These are phyloP conservation scores for Eleusine indica DNA, from an alignment of 176 grass and related monocot species.

Conservation along the genomic window DNA sequence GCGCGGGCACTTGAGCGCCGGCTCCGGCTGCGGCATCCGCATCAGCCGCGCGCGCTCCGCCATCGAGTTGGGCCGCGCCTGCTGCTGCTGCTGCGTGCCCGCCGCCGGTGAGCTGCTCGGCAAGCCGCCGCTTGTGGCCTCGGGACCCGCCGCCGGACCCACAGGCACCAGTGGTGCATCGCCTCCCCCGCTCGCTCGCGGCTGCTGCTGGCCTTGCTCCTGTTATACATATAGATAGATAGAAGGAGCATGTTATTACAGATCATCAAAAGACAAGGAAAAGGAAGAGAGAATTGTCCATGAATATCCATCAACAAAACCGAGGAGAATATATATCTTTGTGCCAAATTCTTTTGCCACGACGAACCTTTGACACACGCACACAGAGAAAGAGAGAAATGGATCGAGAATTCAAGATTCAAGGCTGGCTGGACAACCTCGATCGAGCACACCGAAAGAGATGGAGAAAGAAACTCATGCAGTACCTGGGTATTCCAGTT, in stretches of 20 bases:
- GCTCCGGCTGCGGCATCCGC: conserved; percentile 80
- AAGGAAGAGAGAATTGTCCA: conserved; percentile 46
- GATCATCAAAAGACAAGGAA: conserved; percentile 41
- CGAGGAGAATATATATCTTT: conserved; percentile 58
- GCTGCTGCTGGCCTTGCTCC: conserved; percentile 53
- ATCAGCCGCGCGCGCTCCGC: conserved; percentile 66
- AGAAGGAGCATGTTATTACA: conserved; percentile 8
- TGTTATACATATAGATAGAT: conserved; percentile 16
- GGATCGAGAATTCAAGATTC: conserved; percentile 18
- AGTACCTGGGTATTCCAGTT: conserved; percentile 85
- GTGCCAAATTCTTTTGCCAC: conserved; percentile 40
- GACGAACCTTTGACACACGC: not conserved
- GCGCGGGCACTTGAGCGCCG: conserved; percentile 81
- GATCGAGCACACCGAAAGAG: not conserved
- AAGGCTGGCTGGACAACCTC: not conserved
- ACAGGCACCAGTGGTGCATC: conserved; percentile 50
- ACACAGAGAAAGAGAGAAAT: no score
- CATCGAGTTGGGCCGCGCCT: conserved; percentile 65
- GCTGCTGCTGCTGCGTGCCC: conserved; percentile 11
- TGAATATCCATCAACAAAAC: conserved; percentile 70
- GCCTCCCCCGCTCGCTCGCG: conserved; percentile 35
- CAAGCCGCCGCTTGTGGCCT: conserved; percentile 15
- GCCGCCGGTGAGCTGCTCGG: conserved; percentile 49
- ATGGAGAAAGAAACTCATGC: conserved; percentile 42
- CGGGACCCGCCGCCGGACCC: conserved; percentile 27